Evolutionary conservation across 2,329 filamentous ascomycete species (phyloP).

Genomic region (Epichloe hybrida): DNA sequence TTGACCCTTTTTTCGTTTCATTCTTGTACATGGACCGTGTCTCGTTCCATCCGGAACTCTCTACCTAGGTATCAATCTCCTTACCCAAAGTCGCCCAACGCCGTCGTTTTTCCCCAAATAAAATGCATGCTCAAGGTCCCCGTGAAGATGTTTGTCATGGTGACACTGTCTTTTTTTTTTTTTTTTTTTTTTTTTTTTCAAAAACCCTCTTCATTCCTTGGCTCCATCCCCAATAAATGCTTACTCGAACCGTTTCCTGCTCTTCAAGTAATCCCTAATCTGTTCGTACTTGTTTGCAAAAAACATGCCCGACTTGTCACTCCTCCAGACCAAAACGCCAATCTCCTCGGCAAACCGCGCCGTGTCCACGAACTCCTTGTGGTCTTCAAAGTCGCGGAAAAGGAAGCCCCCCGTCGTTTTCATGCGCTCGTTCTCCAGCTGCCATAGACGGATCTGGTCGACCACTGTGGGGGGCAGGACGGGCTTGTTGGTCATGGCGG

Average conservation of each 20-base stretch:
- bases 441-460: conserved; percentile 95
- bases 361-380: conserved; percentile 56
- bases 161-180: neutral
- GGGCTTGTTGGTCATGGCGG: conserved; percentile 44
- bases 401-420: conserved; percentile 70
- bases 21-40: too few species aligned
- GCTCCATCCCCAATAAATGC: neutral
- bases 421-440: conserved; percentile 93
- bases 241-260: conserved; percentile 39
- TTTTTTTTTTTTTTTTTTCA: neutral
- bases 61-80: too few species aligned
- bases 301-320: conserved; percentile 66
- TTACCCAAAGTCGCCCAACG: too few species aligned
- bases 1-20: too few species aligned
- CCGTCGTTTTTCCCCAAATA: too few species aligned
- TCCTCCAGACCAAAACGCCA: conserved; percentile 81
- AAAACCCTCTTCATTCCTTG: neutral
- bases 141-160: too few species aligned
- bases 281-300: conserved; percentile 83
- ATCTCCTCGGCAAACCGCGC: conserved; percentile 76
- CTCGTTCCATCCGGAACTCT: too few species aligned
- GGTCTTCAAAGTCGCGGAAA: conserved; percentile 73
- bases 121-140: too few species aligned
- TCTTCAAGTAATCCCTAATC: conserved; percentile 66
- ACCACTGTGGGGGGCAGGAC: conserved; percentile 94